phyloP scores from a whole-genome alignment of 2,329 filamentous ascomycete genomes.

The Scytalidium lignicola region DNA sequence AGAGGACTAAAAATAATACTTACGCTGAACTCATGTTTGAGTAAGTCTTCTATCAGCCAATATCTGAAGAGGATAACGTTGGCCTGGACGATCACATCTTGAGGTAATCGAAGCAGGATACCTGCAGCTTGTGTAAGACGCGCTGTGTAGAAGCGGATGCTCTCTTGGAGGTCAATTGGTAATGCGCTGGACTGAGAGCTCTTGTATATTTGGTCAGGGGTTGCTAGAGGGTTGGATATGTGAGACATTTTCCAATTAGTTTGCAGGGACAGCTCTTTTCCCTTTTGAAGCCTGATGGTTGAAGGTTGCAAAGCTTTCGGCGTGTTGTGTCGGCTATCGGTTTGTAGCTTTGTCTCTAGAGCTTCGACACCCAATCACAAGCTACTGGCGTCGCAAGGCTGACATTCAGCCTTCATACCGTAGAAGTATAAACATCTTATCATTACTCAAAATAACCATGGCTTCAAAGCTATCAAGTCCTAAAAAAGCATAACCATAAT shows the following conservation, averaged over 20 bases:
- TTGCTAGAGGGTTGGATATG: slow-evolving; percentile 68
- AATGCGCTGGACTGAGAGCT: slow-evolving; percentile 51
- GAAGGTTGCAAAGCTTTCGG: neutral
- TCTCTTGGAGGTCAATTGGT: slow-evolving; percentile 64
- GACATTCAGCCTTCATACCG: no score
- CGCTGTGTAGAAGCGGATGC: slow-evolving; percentile 66
- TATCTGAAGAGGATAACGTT: slow-evolving; percentile 78
- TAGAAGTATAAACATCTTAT: no score
- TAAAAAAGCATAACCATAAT: no score
- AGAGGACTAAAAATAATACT: neutral
- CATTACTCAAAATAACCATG: no score
- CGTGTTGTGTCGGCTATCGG: neutral
- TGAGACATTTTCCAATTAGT: slow-evolving; percentile 44
- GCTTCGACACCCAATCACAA: no score
- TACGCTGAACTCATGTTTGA: slow-evolving; percentile 49
- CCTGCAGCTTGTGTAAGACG: slow-evolving; percentile 73
- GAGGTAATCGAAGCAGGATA: slow-evolving; percentile 75
- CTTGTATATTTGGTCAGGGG: slow-evolving; percentile 62
- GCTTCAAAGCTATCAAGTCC: no score
- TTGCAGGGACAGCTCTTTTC: neutral
- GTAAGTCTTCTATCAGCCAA: slow-evolving; percentile 57
- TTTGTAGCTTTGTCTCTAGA: no score
- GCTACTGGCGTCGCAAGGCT: no score
- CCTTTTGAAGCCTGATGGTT: neutral
- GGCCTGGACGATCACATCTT: slow-evolving; percentile 80